Base-by-base conservation (phyloP, 2,329 filamentous ascomycete species). In the Sporothrix curviconia region DNA sequence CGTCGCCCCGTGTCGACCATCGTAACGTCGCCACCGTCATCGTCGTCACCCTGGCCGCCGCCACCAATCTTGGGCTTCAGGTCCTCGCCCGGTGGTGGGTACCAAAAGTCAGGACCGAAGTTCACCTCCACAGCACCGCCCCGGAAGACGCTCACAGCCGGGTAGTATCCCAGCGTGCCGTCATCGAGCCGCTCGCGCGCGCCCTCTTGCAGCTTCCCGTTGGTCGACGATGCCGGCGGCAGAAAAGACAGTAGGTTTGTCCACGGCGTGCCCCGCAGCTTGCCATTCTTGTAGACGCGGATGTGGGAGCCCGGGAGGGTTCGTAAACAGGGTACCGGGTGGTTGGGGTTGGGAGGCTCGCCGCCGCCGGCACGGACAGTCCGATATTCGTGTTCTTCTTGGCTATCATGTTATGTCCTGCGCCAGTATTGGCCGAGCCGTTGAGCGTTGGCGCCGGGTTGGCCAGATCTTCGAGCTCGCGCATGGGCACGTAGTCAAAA, bases 51-150 rank as follows among this genome's bases (percentile, higher is more conserved):
- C 5, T 36, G 19, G 12, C 74, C 50, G 78, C 76, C 19, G 78
- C 81, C 3, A 83, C 79, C 0, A n/a, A 42, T 49, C 43, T 32
- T 39, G 17, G 36, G 49, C 34, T 51, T 51, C 14, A 51, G 34
- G 8, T 51, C 34, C 15, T 51, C 49, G 8, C 49, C 49, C 3
- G 34, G 49, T 3, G 92, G 92, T 15, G 91, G 90, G 68, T 78
- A 88, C 91, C 92, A 96, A 75, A 96, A 97, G 32, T 94, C 80
- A 0, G 90, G 91, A 1, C 94, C 92, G 68, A 99, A 96, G 71
- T 96, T 96, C 65, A 92, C 86, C 70, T 97, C 89, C 15, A 89
- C 92, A 1, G 92, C 88, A 24, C 92, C 94, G 54, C 92, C 92
- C 44, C 89, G 85, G 73, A 96, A 97, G 22, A 94, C 88, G 65